Percentiles rank a stretch among this genome's conserved stretches.
Evolutionary conservation across 1,139 yeast genomes (phyloP).

Genomic region (Candida dubliniensis): DNA sequence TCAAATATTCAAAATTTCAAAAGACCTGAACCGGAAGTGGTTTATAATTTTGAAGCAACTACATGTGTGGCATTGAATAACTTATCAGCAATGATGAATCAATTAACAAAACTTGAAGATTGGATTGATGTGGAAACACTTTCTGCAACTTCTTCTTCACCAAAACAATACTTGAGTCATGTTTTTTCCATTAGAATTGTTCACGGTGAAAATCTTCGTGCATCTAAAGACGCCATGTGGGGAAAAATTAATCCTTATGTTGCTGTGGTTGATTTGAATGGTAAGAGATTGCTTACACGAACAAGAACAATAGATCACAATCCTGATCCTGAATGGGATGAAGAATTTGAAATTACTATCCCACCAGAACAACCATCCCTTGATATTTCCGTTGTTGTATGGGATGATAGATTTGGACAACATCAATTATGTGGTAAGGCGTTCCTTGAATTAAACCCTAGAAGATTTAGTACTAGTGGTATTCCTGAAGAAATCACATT

Average conservation of each 20-base stretch:
- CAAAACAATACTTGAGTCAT: slow-evolving; percentile 43
- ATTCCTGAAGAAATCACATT: slow-evolving; percentile 60
- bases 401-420: slow-evolving; percentile 66
- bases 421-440: slow-evolving; percentile 75
- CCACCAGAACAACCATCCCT: slow-evolving; percentile 37
- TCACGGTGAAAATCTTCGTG: slow-evolving; percentile 64
- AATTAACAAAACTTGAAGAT: slow-evolving; percentile 61
- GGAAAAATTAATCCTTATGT: slow-evolving; percentile 66
- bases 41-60: slow-evolving; percentile 59
- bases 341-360: slow-evolving; percentile 68
- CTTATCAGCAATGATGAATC: slow-evolving; percentile 58
- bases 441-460: slow-evolving; percentile 61
- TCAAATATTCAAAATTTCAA: slow-evolving; percentile 38
- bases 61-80: slow-evolving; percentile 81
- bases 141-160: slow-evolving; percentile 37
- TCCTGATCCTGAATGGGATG: slow-evolving; percentile 84
- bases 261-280: slow-evolving; percentile 60
- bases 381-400: slow-evolving; percentile 60
- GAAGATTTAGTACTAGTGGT: slow-evolving; percentile 66
- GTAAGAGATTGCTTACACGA: slow-evolving; percentile 61
- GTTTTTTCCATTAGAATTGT: slow-evolving; percentile 66
- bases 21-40: slow-evolving; percentile 45
- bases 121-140: slow-evolving; percentile 61
- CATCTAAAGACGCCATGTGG: slow-evolving; percentile 33
- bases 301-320: slow-evolving; percentile 67